Evolutionary conservation across 768 basidiomycete species (phyloP).

Genomic region (Suillus sp.): DNA sequence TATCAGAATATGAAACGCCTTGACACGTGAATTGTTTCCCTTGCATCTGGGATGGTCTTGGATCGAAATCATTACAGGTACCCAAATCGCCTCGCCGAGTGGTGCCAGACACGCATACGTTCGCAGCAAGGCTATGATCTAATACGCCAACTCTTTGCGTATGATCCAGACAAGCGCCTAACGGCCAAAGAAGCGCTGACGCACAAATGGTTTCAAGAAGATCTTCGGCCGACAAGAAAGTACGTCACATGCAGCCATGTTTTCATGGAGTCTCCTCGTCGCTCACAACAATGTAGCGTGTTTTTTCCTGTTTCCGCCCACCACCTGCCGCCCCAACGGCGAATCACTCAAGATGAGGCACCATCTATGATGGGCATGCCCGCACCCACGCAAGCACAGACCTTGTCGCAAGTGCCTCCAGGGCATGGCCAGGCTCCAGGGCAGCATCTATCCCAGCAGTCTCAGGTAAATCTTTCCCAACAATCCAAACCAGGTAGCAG

Average conservation of each 20-base stretch:
- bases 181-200: slow-evolving; percentile 79
- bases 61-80: slow-evolving; percentile 42
- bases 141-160: slow-evolving; percentile 82
- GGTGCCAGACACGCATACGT: slow-evolving; percentile 72
- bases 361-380: slow-evolving; percentile 80
- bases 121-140: slow-evolving; percentile 74
- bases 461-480: slow-evolving; percentile 25
- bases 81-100: slow-evolving; percentile 64
- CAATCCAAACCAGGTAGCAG: slow-evolving; percentile 58
- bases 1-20: slow-evolving; percentile 80
- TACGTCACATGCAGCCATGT: slow-evolving; percentile 41
- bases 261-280: slow-evolving; percentile 4
- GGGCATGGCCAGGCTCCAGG: slow-evolving; percentile 52
- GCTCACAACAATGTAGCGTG: slow-evolving; percentile 50
- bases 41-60: slow-evolving; percentile 8
- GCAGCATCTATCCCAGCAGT: slow-evolving; percentile 33
- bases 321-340: slow-evolving; percentile 81
- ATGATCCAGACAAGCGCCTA: slow-evolving; percentile 86
- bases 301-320: slow-evolving; percentile 65
- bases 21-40: slow-evolving; percentile 55
- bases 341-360: slow-evolving; percentile 92
- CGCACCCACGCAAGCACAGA: slow-evolving; percentile 44
- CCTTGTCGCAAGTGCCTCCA: slow-evolving; percentile 45
- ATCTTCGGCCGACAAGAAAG: slow-evolving; percentile 85
- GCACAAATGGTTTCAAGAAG: slow-evolving; percentile 93